These are phyloP conservation scores for Cyberlindnera meyerae DNA, from an alignment of 805 yeast genomes.

Conservation along the genomic window DNA sequence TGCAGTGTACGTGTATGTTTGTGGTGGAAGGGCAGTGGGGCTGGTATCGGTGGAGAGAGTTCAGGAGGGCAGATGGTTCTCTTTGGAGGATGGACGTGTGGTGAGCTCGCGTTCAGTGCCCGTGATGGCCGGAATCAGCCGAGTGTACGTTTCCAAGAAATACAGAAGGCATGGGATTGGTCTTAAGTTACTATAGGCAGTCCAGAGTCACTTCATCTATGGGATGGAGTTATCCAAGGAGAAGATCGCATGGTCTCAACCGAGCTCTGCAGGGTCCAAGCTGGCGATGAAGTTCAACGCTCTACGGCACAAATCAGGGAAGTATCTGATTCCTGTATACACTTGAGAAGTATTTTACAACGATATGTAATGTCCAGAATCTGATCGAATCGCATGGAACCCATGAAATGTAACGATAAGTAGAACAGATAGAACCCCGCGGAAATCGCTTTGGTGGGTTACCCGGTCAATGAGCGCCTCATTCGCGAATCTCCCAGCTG, in stretches of 20 bases:
- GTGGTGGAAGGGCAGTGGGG: slow-evolving; percentile 46
- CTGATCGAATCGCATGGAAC: no score
- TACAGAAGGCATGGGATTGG: slow-evolving; percentile 51
- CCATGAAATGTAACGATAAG: no score
- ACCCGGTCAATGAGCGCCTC: no score
- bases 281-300: slow-evolving; percentile 55
- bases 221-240: slow-evolving; percentile 40
- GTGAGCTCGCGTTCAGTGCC: slow-evolving; percentile 43
- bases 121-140: slow-evolving; percentile 42
- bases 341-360: not conserved
- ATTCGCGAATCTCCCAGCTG: no score
- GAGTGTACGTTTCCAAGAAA: slow-evolving; percentile 42
- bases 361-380: no score
- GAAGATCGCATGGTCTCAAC: slow-evolving; percentile 68
- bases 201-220: slow-evolving; percentile 41
- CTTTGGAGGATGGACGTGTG: slow-evolving; percentile 42
- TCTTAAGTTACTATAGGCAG: slow-evolving; percentile 37
- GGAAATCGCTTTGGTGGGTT: no score
- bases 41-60: slow-evolving; percentile 49
- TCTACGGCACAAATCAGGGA: slow-evolving; percentile 48
- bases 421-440: no score
- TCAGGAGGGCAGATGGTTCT: slow-evolving; percentile 53
- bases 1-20: slow-evolving; percentile 45
- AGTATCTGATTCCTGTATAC: slow-evolving; percentile 45
- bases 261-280: slow-evolving; percentile 58